Base-by-base conservation (phyloP, 1,139 yeast genomes). In the Torulaspora globosa region DNA sequence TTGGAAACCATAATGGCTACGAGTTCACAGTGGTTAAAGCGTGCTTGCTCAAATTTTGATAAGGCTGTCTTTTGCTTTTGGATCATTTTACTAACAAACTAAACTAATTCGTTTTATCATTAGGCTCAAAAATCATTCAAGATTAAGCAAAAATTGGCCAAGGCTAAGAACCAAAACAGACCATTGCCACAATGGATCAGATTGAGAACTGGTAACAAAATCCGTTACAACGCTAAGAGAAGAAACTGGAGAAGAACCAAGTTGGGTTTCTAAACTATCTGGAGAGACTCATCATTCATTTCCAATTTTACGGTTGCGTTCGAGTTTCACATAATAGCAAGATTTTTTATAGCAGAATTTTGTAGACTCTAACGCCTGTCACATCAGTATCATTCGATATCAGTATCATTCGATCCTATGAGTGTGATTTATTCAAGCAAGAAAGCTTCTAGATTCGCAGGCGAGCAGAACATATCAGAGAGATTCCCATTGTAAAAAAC, bases 201-300 rank as follows among this genome's bases (percentile, higher is more conserved):
- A 80, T 84, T 92, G 79, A 92, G 90, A 85, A 89, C 98, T 74
- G 84, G 79, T 77, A 90, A 89, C 95, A 89, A 83, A 70, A 85
- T 92, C 82, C 87, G 92, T 82, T 92, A 90, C 90, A 92, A 92
- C 80, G 95, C 96, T 73, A 92, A 92, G 90, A 89, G 97, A 87
- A 86, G 98, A 84, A 96, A 94, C 95, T 94, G 99, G 99, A 92
- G 97, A 86, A 88, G 98, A 85, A 92, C 97, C 70, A 94, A 92
- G 95, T 84, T 94, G 79, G 82, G 84, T 84, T 76, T 92, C 83
- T 92, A 88, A 87, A 79, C 69, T 23, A 28, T 24, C 42, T 43
- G 43, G 37, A 39, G 44, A 34, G 19, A 16, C 23, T 14, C 28
- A 18, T 15, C n/a, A n/a, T 31, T 24, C 40, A 19, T 39, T 30